A percentile compares a stretch with the other conserved stretches of the same genome.
Evolutionary conservation across 2,329 filamentous ascomycete genomes (phyloP).

Genomic region (Penicillium sp.): DNA sequence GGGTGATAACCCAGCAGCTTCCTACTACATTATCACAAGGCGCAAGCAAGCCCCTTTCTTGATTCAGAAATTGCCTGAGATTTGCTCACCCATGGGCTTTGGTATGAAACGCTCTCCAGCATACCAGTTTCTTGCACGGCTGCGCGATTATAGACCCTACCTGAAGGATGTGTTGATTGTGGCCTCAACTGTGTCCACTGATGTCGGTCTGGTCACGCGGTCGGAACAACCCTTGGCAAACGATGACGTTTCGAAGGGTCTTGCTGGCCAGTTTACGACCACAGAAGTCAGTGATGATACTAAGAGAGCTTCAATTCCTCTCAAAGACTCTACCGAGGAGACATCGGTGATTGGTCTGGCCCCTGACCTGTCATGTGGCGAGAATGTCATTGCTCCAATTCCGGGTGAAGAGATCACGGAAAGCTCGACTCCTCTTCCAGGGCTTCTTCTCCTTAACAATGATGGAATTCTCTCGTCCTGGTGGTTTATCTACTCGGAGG

Average conservation of each 20-base stretch:
- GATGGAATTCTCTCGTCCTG: conserved; percentile 81
- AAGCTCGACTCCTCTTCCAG: conserved; percentile 76
- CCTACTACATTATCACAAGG: conserved; percentile 77
- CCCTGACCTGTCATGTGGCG: conserved; percentile 78
- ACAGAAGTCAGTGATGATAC: conserved; percentile 60
- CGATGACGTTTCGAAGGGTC: conserved; percentile 57
- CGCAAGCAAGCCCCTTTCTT: conserved; percentile 60
- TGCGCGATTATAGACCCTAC: conserved; percentile 76
- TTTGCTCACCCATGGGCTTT: conserved; percentile 68
- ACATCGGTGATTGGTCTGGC: conserved; percentile 75
- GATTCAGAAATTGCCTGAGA: conserved; percentile 71
- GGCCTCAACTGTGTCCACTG: conserved; percentile 73
- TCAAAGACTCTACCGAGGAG: conserved; percentile 63
- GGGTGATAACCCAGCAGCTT: conserved; percentile 56
- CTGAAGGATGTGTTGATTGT: conserved; percentile 79
- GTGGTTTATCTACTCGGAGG: conserved; percentile 91
- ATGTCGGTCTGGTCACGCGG: conserved; percentile 74
- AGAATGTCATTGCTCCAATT: conserved; percentile 75
- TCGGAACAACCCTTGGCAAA: conserved; percentile 65
- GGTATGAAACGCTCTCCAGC: conserved; percentile 59
- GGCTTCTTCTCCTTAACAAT: conserved; percentile 79
- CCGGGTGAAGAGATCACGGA: conserved; percentile 73
- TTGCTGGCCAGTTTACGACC: conserved; percentile 65
- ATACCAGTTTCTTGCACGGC: conserved; percentile 72
- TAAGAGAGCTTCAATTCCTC: conserved; percentile 76